These are phyloP conservation scores for Balakata baccata DNA, from an alignment of 345 rosid species.

Conservation along the genomic window DNA sequence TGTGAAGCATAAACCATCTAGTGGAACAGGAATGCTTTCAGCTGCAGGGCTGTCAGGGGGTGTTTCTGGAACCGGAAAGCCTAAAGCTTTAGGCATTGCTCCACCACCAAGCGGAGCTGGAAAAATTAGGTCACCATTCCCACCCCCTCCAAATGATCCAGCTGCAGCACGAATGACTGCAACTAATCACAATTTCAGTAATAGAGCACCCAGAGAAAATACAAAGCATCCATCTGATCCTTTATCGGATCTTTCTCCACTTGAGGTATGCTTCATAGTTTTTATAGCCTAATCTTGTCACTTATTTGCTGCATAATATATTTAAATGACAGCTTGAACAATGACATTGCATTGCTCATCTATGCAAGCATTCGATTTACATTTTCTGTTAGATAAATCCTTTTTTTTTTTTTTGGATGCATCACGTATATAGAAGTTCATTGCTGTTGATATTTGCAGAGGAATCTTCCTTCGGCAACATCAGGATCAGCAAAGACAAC, in stretches of 20 bases:
- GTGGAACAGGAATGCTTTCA: constrained; percentile 97
- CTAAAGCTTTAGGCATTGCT: constrained; percentile 59
- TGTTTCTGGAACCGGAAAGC: constrained; percentile 51
- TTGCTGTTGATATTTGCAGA: constrained; percentile 48
- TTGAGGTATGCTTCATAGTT: constrained; percentile 48
- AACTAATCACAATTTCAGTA: constrained; percentile 27
- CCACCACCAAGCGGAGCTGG: constrained; percentile 71
- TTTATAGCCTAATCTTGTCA: neutral
- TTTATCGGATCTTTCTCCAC: constrained; percentile 65
- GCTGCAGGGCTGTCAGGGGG: constrained; percentile 68
- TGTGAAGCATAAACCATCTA: constrained; percentile 76
- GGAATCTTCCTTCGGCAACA: constrained; percentile 62
- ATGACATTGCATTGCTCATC: neutral
- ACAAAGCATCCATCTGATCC: constrained; percentile 45
- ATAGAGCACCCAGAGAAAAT: constrained; percentile 31
- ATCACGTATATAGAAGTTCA: neutral
- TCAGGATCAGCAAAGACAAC: constrained; percentile 54
- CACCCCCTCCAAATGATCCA: constrained; percentile 95
- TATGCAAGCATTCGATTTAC: neutral
- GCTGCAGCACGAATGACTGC: constrained; percentile 49
- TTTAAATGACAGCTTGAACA: neutral
- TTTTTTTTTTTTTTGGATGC: neutral
- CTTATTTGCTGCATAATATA: neutral
- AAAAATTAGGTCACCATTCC: constrained; percentile 72
- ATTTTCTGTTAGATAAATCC: neutral